Conservation (phyloP, 2,329 filamentous ascomycete species). For the Xenosphaeropsis pyriputrescens region DNA sequence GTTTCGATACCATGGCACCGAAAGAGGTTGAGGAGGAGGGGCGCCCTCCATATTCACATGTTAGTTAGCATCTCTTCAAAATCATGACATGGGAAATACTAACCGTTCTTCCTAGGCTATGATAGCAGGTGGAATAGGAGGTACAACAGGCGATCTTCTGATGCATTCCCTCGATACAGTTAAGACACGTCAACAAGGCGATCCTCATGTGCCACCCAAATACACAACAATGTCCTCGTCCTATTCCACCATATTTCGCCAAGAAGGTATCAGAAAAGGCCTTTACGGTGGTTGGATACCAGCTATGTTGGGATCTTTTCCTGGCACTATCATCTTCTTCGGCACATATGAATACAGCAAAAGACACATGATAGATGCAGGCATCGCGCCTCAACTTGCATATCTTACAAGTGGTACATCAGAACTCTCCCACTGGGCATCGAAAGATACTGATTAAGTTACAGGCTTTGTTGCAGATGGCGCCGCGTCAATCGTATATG, state of each 20-base stretch:
- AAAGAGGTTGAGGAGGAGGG: conserved; percentile 28
- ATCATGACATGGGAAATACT: conserved; percentile 3
- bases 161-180: conserved; percentile 99
- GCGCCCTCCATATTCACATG: conserved; percentile 47
- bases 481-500: conserved; percentile 83
- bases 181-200: conserved; percentile 94
- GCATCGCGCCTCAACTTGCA: conserved; percentile 66
- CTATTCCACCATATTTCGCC: conserved; percentile 83
- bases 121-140: conserved; percentile 87
- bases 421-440: background rate
- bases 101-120: conserved; percentile 49
- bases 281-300: conserved; percentile 90
- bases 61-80: conserved; percentile 22
- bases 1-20: conserved; percentile 14
- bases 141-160: conserved; percentile 86
- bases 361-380: conserved; percentile 70
- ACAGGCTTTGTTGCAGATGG: conserved; percentile 84
- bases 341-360: conserved; percentile 95
- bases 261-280: conserved; percentile 76
- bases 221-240: conserved; percentile 84
- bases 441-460: background rate
- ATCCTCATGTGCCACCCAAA: conserved; percentile 82
- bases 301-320: conserved; percentile 82
- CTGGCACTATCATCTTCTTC: conserved; percentile 89
- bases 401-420: conserved; percentile 69